phyloP scores from a whole-genome alignment of 2,329 filamentous ascomycete genomes.

The Lecanoromycetidae sp. region DNA sequence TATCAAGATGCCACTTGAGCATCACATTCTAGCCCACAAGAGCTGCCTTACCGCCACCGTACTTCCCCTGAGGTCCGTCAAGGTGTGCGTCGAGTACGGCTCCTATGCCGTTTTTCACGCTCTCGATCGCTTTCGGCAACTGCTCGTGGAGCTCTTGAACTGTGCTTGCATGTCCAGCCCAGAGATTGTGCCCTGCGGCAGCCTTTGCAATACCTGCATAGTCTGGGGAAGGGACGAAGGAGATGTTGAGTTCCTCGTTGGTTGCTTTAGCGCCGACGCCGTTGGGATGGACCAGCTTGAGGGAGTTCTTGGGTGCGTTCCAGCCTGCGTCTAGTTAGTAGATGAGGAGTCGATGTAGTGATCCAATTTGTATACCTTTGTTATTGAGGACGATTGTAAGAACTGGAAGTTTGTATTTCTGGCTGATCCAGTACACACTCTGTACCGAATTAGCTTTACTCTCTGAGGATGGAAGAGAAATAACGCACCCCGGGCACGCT shows the following conservation, averaged over 20 bases:
- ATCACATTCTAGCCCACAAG: constrained; percentile 9
- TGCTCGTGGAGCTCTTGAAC: constrained; percentile 43
- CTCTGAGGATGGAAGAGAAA: no score
- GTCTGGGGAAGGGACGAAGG: constrained; percentile 53
- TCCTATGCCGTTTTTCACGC: constrained; percentile 43
- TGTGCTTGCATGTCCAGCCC: constrained; percentile 47
- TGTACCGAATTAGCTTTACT: no score
- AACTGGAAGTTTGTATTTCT: constrained; percentile 53
- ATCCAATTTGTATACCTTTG: constrained; percentile 31
- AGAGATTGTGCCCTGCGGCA: constrained; percentile 49
- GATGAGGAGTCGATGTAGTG: constrained; percentile 14
- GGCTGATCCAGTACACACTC: constrained; percentile 60
- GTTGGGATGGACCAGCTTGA: constrained; percentile 54
- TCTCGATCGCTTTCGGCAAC: constrained; percentile 47
- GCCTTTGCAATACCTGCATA: constrained; percentile 58
- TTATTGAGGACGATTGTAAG: constrained; percentile 59
- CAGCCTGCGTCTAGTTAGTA: constrained; percentile 34
- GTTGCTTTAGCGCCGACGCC: constrained; percentile 49
- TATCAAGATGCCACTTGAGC: no score
- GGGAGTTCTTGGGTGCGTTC: constrained; percentile 51
- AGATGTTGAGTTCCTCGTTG: constrained; percentile 55
- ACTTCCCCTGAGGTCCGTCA: constrained; percentile 45
- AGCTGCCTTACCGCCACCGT: constrained; percentile 25
- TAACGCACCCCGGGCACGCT: constrained; percentile 48
- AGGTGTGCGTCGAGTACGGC: constrained; percentile 52